These are phyloP conservation scores for Malassezia equina DNA, from an alignment of 1,284 basidiomycete genomes.

Conservation along the genomic window DNA sequence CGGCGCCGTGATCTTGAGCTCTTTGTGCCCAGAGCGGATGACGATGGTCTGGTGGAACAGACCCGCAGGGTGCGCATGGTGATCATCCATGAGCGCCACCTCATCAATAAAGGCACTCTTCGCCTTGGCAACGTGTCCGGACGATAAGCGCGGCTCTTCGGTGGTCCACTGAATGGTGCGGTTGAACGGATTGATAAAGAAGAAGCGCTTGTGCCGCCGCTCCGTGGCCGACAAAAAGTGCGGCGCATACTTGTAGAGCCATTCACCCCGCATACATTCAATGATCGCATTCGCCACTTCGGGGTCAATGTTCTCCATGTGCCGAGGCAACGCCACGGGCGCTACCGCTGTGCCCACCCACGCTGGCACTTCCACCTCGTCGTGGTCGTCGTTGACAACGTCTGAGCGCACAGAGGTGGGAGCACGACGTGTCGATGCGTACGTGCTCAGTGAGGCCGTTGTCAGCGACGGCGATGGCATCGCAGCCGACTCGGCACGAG, in stretches of 20 bases:
- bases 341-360: constrained; percentile 6
- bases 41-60: constrained; percentile 84
- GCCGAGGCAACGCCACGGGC: constrained; percentile 2
- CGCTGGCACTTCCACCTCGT: constrained; percentile 7
- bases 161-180: constrained; percentile 96
- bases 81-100: constrained; percentile 77
- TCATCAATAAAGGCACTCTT: constrained; percentile 97
- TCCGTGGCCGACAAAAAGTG: constrained; percentile 83
- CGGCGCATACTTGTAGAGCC: constrained; percentile 91
- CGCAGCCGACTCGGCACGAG: not conserved
- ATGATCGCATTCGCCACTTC: constrained; percentile 75
- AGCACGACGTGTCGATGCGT: not conserved
- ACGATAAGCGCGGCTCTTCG: constrained; percentile 77
- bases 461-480: constrained; percentile 1
- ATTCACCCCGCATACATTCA: constrained; percentile 99
- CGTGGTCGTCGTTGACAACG: not conserved
- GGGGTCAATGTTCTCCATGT: constrained; percentile 35
- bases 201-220: constrained; percentile 85
- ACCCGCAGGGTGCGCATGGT: constrained; percentile 84
- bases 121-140: constrained; percentile 77
- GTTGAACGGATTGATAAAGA: constrained; percentile 99
- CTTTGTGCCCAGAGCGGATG: constrained; percentile 79
- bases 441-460: not conserved
- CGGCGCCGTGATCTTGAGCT: constrained; percentile 94
- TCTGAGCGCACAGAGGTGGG: not conserved